Conservation (phyloP, 441 rosid species). For the Corymbia citriodora region DNA sequence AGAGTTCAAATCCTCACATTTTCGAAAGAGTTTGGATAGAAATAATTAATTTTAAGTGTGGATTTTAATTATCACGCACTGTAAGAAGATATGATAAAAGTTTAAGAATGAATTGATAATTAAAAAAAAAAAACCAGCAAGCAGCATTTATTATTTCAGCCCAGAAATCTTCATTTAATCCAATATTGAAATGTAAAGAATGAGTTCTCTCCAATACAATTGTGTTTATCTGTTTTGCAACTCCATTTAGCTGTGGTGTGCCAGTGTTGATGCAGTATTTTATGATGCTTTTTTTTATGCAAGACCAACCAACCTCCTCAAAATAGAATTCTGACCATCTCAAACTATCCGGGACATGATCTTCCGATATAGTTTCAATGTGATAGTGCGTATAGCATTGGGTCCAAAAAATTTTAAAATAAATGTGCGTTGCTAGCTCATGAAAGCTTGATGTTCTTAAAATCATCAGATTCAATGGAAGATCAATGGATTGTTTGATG, state of each 20-base stretch:
- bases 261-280: fast-evolving
- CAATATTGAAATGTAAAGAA: fast-evolving
- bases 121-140: too few species aligned
- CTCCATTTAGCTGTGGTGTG: not conserved
- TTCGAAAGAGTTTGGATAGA: too few species aligned
- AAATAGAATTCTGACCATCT: not conserved
- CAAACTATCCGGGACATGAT: not conserved
- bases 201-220: not conserved
- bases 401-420: not conserved
- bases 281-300: not conserved
- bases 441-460: not conserved
- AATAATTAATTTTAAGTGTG: too few species aligned
- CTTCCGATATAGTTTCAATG: not conserved
- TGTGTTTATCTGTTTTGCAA: fast-evolving
- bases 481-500: not conserved
- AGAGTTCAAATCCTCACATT: too few species aligned
- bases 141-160: fast-evolving
- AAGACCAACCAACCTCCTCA: not conserved
- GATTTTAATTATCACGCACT: too few species aligned
- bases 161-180: not conserved
- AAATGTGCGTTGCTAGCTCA: not conserved
- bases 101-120: too few species aligned
- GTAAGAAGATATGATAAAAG: too few species aligned
- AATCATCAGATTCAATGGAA: not conserved
- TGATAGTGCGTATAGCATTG: fast-evolving